Evolutionary conservation across 257 asterid species (phyloP).

Genomic region (Thymus mandschuricus): DNA sequence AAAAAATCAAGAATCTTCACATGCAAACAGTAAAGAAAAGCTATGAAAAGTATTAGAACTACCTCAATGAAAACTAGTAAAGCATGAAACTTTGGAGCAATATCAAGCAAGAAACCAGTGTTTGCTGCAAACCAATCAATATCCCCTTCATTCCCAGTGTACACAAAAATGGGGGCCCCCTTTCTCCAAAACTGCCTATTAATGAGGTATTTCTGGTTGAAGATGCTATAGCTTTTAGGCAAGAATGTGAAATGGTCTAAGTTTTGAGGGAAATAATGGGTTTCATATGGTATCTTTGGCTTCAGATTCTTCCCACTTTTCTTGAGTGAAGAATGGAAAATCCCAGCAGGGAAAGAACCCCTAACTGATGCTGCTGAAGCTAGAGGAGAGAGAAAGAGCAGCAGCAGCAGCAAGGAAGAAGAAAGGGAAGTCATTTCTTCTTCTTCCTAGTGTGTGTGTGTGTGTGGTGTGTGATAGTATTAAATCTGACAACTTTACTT

Average conservation of each 20-base stretch:
- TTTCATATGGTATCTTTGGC: slow-evolving; percentile 52
- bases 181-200: slow-evolving; percentile 59
- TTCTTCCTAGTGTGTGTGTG: slow-evolving; percentile 7
- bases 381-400: slow-evolving; percentile 34
- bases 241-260: slow-evolving; percentile 75
- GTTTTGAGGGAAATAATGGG: slow-evolving; percentile 65
- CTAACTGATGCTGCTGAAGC: slow-evolving; percentile 37
- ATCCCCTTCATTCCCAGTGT: slow-evolving; percentile 72
- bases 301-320: slow-evolving; percentile 37
- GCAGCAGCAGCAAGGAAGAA: slow-evolving; percentile 33
- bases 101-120: slow-evolving; percentile 64
- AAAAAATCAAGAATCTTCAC: too few relatives aligned
- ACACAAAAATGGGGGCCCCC: slow-evolving; percentile 72
- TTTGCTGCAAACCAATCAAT: too few relatives aligned
- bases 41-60: background rate
- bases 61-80: slow-evolving; percentile 75
- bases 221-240: slow-evolving; percentile 57
- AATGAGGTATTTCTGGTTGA: slow-evolving; percentile 72
- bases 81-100: slow-evolving; percentile 72
- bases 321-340: slow-evolving; percentile 48
- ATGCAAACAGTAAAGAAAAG: too few relatives aligned
- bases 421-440: slow-evolving; percentile 34
- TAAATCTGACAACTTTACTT: slow-evolving; percentile 11
- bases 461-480: background rate
- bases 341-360: slow-evolving; percentile 56